phyloP scores from a whole-genome alignment of 306 rosid genomes.

The Lablab purpureus region DNA sequence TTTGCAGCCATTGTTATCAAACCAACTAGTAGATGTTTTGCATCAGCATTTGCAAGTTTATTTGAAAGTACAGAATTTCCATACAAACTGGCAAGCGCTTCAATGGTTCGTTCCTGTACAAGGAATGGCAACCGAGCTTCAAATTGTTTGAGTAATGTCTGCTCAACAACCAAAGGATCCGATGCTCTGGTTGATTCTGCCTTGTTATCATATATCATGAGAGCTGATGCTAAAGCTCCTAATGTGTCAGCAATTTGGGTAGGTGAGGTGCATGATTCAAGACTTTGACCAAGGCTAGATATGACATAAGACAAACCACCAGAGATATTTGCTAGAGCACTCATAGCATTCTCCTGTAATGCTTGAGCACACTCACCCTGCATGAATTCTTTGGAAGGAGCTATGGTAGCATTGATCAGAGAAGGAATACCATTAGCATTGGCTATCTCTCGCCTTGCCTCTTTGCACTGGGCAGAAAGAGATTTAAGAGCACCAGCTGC shows the following conservation, averaged over 20 bases:
- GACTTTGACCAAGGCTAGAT: slow-evolving; percentile 99
- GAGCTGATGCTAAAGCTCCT: slow-evolving; percentile 99
- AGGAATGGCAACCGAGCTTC: slow-evolving; percentile 78
- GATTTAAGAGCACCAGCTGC: slow-evolving; percentile 98
- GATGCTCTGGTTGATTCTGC: slow-evolving; percentile 90
- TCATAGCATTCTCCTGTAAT: slow-evolving; percentile 97
- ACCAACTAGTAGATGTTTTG: slow-evolving; percentile 96
- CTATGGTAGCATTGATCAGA: slow-evolving; percentile 96
- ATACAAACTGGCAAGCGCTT: slow-evolving; percentile 96
- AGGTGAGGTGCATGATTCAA: slow-evolving; percentile 89
- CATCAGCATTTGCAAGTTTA: slow-evolving; percentile 83
- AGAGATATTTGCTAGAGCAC: slow-evolving; percentile 97
- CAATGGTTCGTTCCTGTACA: slow-evolving; percentile 96
- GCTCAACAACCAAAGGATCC: slow-evolving; percentile 79
- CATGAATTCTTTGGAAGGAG: slow-evolving; percentile 99
- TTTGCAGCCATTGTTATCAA: slow-evolving; percentile 92
- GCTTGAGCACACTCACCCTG: slow-evolving; percentile 99
- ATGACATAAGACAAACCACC: slow-evolving; percentile 97
- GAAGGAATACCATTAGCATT: slow-evolving; percentile 91
- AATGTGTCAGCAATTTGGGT: slow-evolving; percentile 93
- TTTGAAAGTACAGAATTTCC: slow-evolving; percentile 76
- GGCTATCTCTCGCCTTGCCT: slow-evolving; percentile 93
- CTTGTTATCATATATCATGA: slow-evolving; percentile 91
- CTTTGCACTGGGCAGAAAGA: slow-evolving; percentile 93
- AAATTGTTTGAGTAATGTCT: slow-evolving; percentile 84